phyloP scores from a whole-genome alignment of 1,284 basidiomycete species.

The Malassezia dermatis region DNA sequence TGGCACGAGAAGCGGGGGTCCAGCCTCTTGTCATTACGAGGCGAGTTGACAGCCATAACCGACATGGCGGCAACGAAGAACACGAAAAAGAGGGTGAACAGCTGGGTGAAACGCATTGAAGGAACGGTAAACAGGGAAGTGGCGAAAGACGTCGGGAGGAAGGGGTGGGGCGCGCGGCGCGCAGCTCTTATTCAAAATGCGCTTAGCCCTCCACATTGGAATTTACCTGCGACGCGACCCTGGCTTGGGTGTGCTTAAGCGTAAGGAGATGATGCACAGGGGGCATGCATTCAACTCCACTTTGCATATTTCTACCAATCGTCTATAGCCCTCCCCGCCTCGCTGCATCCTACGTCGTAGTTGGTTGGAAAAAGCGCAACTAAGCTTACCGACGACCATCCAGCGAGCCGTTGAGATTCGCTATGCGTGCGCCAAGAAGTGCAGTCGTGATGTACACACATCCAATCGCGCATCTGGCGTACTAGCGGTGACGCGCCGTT shows the following conservation, averaged over 20 bases:
- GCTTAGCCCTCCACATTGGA: neutral
- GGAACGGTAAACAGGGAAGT: neutral
- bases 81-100: conserved; percentile 7
- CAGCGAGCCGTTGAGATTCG: no score
- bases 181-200: neutral
- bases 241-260: neutral
- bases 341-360: neutral
- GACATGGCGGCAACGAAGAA: conserved; percentile 1
- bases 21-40: conserved; percentile 1
- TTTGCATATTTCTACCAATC: neutral
- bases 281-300: neutral
- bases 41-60: conserved; percentile 1
- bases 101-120: neutral
- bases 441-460: no score
- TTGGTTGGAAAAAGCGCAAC: no score
- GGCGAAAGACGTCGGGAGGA: neutral
- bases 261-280: neutral
- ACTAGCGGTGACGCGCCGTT: no score
- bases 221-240: neutral
- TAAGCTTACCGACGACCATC: no score
- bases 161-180: neutral
- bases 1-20: conserved; percentile 1
- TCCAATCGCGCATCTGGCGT: no score
- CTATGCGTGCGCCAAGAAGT: no score
- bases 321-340: no score